Base-by-base conservation (phyloP, 2,329 filamentous ascomycete genomes). In the Cladorrhinum sp. region DNA sequence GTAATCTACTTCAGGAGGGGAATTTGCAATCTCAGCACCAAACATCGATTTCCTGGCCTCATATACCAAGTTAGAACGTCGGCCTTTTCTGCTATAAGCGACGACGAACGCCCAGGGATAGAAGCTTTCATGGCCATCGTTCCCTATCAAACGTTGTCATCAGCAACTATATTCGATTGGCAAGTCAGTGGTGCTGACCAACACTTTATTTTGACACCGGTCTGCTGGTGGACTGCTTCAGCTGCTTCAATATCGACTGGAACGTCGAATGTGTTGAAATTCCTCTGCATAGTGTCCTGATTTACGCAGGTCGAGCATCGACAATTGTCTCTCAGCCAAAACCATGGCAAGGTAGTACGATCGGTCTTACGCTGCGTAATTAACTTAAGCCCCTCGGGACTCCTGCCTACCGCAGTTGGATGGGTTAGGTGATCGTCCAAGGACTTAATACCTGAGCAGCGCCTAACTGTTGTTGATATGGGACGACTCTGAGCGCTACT, bases 261-360 rank as follows among this genome's bases (percentile, higher is more conserved):
- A 56, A 85, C 77, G 82, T 86, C 78, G 67, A 91, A 91, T 0
- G 86, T 90, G 68, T 91, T 82, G 58, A 89, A 79, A 55, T 83
- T 81, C 24, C 88, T 78, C 73, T 93, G 90, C 72, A 81, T 85
- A 3, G 90, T 93, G 62, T 86, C 83, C 59, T 83, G 82, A 72
- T 92, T 87, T 23, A 89, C 79, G 70, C 90, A 92, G 62, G 77
- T 72, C 1, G 73, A 67, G 70, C 89, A 93, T 61, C 85, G 87
- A 69, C 90, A 93, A 68, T 91, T 89, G 67, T 92, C 89, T 64
- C 89, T 62, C 18, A 68, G 57, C 66, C 67, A 70, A 7, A 67
- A 49, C 13, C 36, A 61, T 22, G 16, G n/a, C 7, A 45, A 20
- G 41, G 10, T 4, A 20, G 18, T 18, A 18, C 41, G 41, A 22